Base-by-base conservation (phyloP, 768 basidiomycete genomes). In the Cyclocybe aegerita region DNA sequence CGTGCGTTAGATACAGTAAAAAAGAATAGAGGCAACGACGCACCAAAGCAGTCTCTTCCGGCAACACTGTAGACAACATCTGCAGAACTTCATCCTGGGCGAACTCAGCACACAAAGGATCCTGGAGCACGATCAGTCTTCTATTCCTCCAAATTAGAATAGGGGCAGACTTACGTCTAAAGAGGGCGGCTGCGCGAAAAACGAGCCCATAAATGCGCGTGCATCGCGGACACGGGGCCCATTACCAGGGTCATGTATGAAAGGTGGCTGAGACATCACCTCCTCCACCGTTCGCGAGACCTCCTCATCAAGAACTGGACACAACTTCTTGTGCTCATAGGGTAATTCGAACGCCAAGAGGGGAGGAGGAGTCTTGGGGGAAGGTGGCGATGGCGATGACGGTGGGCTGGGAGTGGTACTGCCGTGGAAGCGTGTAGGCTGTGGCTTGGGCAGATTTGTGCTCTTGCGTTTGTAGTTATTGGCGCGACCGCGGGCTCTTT, bases 231-330 rank as follows among this genome's bases (percentile, higher is more conserved):
- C 87, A 38, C 88, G 85, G 7, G 87, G 86, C 0, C 90, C 90
- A 53, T 84, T 87, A 31, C 90, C 90, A 0, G 87, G 87, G 63
- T 92, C 86, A 52, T 86, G 69, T 14, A 92, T 87, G 58, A 82
- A 85, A 9, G 88, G 87, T 33, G 69, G 60, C 50, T 76, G 64
- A 11, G 71, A 68, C 43, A 73, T 56, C 31, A 63, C 55, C 16
- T 54, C 45, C 37, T 62, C 65, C 14, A 57, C 45, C 43, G 56
- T 40, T 30, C 46, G 17, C 4, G 58, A 49, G 31, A 56, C 42
- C 8, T 54, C 29, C 14, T 54, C 45, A 14, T 51, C 47, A 9
- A 54, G 42, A 3, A 23, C 23, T 12, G 44, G 32, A 30, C 41
- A 35, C 2, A 46, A 33, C 15, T 52, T 47, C 39, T 55, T 60